Evolutionary conservation across 495 filamentous ascomycete species (phyloP).

Genomic region (Letharia columbiana): DNA sequence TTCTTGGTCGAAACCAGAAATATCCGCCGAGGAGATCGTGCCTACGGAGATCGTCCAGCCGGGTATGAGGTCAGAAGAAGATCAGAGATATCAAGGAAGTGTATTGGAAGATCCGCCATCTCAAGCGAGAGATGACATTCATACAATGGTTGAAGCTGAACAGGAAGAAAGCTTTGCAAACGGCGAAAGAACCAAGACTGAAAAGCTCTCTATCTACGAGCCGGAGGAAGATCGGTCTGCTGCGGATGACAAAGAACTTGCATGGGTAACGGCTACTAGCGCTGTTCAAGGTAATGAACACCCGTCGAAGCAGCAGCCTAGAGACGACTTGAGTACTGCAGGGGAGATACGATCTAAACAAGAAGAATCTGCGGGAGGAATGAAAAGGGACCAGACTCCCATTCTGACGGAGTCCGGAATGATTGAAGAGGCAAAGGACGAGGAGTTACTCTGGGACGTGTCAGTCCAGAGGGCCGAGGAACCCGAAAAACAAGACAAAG

Average conservation of each 20-base stretch:
- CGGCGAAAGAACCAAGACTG: background rate
- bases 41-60: constrained; percentile 5
- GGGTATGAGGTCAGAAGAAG: background rate
- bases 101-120: background rate
- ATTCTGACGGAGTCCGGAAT: background rate
- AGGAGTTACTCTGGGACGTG: background rate
- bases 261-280: background rate
- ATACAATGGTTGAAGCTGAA: constrained; percentile 1
- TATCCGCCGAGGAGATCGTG: background rate
- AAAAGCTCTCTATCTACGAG: background rate
- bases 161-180: background rate
- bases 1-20: constrained; percentile 5
- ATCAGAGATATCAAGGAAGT: background rate
- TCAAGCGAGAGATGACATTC: background rate
- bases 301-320: background rate
- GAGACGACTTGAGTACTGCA: background rate
- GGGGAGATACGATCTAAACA: background rate
- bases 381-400: background rate
- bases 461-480: background rate
- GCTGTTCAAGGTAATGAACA: background rate
- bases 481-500: background rate
- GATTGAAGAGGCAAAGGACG: background rate
- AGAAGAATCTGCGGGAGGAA: background rate
- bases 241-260: background rate
- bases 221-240: background rate